A percentile compares a stretch with the other conserved stretches of the same genome.
phyloP scores from a whole-genome alignment of 2,329 filamentous ascomycete genomes.

The Simplicillium sp. region DNA sequence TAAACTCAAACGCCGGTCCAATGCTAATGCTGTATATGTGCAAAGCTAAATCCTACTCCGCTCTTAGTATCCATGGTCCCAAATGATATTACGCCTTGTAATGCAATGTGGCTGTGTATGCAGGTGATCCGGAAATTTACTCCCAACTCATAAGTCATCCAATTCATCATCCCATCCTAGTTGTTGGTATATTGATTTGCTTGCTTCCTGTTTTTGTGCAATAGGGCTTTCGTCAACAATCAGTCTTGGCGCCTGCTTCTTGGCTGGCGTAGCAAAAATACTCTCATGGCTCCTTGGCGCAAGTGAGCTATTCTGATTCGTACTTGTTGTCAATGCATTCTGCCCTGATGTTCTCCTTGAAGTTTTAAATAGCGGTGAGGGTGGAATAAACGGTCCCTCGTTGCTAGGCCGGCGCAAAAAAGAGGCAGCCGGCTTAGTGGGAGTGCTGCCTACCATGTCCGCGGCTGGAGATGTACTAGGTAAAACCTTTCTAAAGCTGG shows the following conservation, averaged over 20 bases:
- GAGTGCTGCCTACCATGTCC: constrained; percentile 6
- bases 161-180: constrained; percentile 51
- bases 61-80: neutral
- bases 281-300: constrained; percentile 8
- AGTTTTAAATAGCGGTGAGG: constrained; percentile 25
- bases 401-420: constrained; percentile 18
- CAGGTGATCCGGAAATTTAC: neutral
- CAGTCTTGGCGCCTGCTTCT: constrained; percentile 16
- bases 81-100: neutral
- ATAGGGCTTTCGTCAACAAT: constrained; percentile 8
- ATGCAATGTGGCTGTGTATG: neutral
- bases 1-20: neutral
- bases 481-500: constrained; percentile 17
- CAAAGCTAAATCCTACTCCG: neutral
- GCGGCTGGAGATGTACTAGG: constrained; percentile 16
- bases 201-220: constrained; percentile 13
- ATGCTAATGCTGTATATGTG: neutral
- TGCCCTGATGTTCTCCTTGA: constrained; percentile 11
- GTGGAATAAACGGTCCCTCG: constrained; percentile 18
- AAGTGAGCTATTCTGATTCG: neutral
- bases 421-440: constrained; percentile 10
- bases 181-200: constrained; percentile 40
- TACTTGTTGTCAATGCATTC: constrained; percentile 8
- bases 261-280: constrained; percentile 29
- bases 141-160: constrained; percentile 25